Percentiles rank a stretch among this genome's conserved stretches.
Evolutionary conservation across 1,139 yeast species (phyloP).

Genomic region (Ogataea hybrid): DNA sequence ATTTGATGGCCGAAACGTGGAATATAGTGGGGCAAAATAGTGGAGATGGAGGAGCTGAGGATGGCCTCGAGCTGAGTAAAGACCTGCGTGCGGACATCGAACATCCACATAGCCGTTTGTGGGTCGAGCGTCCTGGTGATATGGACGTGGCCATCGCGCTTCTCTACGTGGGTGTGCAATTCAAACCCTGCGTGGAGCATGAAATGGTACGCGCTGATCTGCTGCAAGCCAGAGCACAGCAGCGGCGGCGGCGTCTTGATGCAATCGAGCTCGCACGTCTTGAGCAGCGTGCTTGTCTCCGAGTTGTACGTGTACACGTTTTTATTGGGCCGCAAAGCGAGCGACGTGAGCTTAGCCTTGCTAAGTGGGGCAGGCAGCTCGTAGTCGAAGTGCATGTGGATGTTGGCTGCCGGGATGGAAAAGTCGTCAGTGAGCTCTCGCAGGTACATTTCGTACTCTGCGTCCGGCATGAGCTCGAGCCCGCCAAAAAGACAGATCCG

Average conservation of each 20-base stretch:
- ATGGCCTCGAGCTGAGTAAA: conserved; percentile 38
- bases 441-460: conserved; percentile 31
- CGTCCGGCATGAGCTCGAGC: conserved; percentile 31
- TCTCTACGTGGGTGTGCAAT: conserved; percentile 31
- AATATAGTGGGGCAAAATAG: conserved; percentile 37
- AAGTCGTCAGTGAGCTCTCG: conserved; percentile 32
- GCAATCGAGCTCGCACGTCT: conserved; percentile 15
- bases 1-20: conserved; percentile 48
- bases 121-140: conserved; percentile 35
- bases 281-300: conserved; percentile 35
- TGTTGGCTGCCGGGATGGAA: conserved; percentile 33
- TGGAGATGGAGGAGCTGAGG: conserved; percentile 40
- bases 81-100: conserved; percentile 38
- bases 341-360: conserved; percentile 37
- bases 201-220: conserved; percentile 39
- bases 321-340: conserved; percentile 37
- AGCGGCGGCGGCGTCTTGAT: conserved; percentile 27
- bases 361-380: conserved; percentile 45
- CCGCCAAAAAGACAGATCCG: conserved; percentile 43
- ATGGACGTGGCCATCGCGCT: conserved; percentile 32
- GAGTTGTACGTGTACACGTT: conserved; percentile 35
- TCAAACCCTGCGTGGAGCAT: conserved; percentile 48
- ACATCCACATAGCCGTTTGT: conserved; percentile 41
- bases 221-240: conserved; percentile 37
- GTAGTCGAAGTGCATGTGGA: conserved; percentile 36